Percentiles rank a stretch among this genome's conserved stretches.
phyloP scores from a whole-genome alignment of 2,329 filamentous ascomycete species.

The Cadophora malorum region DNA sequence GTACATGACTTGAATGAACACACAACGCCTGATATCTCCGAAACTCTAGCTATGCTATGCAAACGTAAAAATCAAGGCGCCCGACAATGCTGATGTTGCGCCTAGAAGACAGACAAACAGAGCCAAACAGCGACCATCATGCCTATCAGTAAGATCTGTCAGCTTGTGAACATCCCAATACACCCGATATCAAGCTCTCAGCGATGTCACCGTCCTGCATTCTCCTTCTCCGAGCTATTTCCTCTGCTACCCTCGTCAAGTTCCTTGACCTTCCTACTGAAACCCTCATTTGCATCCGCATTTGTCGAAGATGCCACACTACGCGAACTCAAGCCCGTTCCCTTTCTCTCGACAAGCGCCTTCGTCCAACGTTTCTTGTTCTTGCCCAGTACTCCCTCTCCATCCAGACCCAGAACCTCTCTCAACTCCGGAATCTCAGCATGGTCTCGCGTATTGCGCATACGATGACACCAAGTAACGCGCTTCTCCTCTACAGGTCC shows the following conservation, averaged over 20 bases:
- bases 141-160: no score
- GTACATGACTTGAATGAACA: not conserved
- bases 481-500: conserved; percentile 58
- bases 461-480: conserved; percentile 81
- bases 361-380: conserved; percentile 55
- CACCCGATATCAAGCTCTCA: not conserved
- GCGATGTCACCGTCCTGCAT: not conserved
- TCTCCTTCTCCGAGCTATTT: not conserved
- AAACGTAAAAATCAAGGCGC: not conserved
- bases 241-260: conserved; percentile 9
- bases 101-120: not conserved
- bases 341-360: conserved; percentile 57
- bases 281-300: conserved; percentile 8
- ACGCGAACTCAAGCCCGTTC: conserved; percentile 53
- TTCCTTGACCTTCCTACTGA: conserved; percentile 12
- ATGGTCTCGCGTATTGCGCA: conserved; percentile 81
- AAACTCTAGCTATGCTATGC: not conserved
- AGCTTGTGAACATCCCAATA: no score
- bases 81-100: not conserved
- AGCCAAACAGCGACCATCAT: not conserved
- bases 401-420: conserved; percentile 64
- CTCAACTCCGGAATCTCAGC: conserved; percentile 72
- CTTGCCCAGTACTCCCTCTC: conserved; percentile 47
- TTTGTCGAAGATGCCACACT: conserved; percentile 6
- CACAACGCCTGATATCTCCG: not conserved